Evolutionary conservation across 2,329 filamentous ascomycete genomes (phyloP), one percentile per base, ranked within the genome.

Genomic region (Tolypocladium endophyticum): DNA sequence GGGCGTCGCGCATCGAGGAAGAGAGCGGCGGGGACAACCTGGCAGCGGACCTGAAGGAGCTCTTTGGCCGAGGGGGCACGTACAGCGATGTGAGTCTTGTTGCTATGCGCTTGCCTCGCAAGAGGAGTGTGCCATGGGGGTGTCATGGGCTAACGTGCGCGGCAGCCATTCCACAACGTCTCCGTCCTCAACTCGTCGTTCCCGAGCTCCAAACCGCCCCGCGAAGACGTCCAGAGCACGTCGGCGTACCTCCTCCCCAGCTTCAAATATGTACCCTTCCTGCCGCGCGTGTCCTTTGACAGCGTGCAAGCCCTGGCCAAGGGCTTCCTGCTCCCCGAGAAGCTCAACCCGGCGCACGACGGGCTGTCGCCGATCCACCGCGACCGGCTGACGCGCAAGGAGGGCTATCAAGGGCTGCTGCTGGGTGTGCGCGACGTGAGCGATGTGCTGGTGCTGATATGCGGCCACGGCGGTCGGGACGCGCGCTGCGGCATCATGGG

Each of bases 381-480:
- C 53, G 83, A 85, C 67, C 72, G 78, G 1, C 71, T 79, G 57
- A 74, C 69, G 53, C 77, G 76, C 65, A 85, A 79, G 73, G 79
- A 71, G 62, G 84, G 71, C 58, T 85, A 75, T 67, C 83, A 68
- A 68, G 76, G 61, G 59, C 76, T 75, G 41, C 76, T 90, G 2
- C 73, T 74, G 1, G 79, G 80, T 1, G 86, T 90, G 6, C 75
- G 81, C 14, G 81, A 85, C 60, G 81, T 89, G 11, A 69, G 81
- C 20, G 87, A 92, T 62, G 79, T 92, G 5, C 67, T 90, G n/a
- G 83, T 99, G 36, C 76, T 97, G 25, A 87, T 97, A 52, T 99
- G 94, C 69, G 91, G 92, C 0, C 94, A 99, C 67, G 88, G 87
- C 18, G 86, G 86, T 2, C 81, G 94, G 14, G 94, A 99, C 70